These are phyloP conservation scores for Iris pallida DNA, from an alignment of 116 monocot genomes.

Conservation along the genomic window DNA sequence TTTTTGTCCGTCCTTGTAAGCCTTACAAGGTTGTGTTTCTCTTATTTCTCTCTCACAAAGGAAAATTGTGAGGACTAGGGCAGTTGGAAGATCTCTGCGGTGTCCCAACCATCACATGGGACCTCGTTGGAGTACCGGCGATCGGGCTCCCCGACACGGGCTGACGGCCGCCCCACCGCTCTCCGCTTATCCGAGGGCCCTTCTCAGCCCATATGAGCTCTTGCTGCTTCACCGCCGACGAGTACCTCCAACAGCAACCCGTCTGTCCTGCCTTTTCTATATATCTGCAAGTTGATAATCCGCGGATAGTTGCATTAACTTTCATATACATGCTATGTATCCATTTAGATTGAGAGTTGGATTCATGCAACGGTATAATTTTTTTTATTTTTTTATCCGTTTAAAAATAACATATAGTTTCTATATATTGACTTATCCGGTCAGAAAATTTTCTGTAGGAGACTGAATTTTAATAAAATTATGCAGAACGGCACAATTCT, in stretches of 20 bases:
- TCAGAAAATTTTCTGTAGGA: too few species aligned
- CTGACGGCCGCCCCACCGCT: slow-evolving; percentile 1
- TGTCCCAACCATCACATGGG: not conserved
- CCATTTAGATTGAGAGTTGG: too few species aligned
- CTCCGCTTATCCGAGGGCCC: slow-evolving; percentile 30
- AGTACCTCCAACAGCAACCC: slow-evolving; percentile 22
- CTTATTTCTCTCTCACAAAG: not conserved
- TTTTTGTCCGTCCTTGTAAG: too few species aligned
- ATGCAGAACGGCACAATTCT: too few species aligned
- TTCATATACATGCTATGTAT: too few species aligned
- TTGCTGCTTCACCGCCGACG: slow-evolving; percentile 31
- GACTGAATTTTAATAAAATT: too few species aligned
- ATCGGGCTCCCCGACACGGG: slow-evolving; percentile 6
- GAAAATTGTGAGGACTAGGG: slow-evolving; percentile 13
- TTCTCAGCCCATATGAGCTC: slow-evolving; percentile 63
- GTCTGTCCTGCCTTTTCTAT: slow-evolving; percentile 38
- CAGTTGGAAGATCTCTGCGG: not conserved
- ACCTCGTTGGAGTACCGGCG: not conserved
- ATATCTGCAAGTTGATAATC: slow-evolving; percentile 34
- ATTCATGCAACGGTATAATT: too few species aligned
- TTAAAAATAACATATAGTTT: too few species aligned
- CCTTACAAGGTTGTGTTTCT: too few species aligned
- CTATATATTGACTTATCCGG: too few species aligned
- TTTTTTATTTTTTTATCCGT: too few species aligned
- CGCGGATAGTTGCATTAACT: too few species aligned